Base-by-base conservation (phyloP, 2,329 filamentous ascomycete genomes). In the Cryoendolithus antarcticus region DNA sequence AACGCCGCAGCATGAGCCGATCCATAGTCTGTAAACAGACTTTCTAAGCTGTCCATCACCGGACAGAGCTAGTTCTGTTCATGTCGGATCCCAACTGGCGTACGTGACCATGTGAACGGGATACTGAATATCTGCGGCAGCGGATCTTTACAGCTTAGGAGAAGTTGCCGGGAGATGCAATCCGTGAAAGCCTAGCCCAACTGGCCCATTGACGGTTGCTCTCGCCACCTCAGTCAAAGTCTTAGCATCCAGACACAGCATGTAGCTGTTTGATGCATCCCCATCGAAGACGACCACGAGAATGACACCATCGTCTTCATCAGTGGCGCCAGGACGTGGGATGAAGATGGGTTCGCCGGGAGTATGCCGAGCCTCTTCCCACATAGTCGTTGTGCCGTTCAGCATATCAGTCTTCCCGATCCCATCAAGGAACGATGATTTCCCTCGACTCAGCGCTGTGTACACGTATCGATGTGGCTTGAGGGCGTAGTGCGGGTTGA, bases 331-430 rank as follows among this genome's bases (percentile, higher is more conserved):
- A 0, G 72, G 72, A 27, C 68, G 60, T 1, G 70, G 62, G 1
- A 86, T 65, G 44, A 84, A 85, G 27, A 85, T 75, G 0, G 79
- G 66, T 56, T 85, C 81, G 2, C 80, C 74, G 0, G 81, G 80
- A 0, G 76, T 79, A 49, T 84, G 77, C 0, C 71, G 76, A 1
- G 61, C 54, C 0, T 65, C 63, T 8, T 70, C 65, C 80, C 80
- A 85, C 43, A 71, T 63, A 3, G 70, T 44, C 0, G 65, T 63
- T 21, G 66, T 63, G 8, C 69, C 61, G 0, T 71, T 77, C 7
- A 61, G 48, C 3, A 74, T 63, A 51, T 86, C 78, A 11, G 75
- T 78, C 58, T 85, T 85, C 47, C 70, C 67, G 21, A 85, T 63
- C 0, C 67, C 68, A 48, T 85, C 80, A 35, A 77, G 60, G 30